A percentile compares a stretch with the other conserved stretches of the same genome.
phyloP scores from a whole-genome alignment of 495 filamentous ascomycete species.

The Glutinoglossum americanum region DNA sequence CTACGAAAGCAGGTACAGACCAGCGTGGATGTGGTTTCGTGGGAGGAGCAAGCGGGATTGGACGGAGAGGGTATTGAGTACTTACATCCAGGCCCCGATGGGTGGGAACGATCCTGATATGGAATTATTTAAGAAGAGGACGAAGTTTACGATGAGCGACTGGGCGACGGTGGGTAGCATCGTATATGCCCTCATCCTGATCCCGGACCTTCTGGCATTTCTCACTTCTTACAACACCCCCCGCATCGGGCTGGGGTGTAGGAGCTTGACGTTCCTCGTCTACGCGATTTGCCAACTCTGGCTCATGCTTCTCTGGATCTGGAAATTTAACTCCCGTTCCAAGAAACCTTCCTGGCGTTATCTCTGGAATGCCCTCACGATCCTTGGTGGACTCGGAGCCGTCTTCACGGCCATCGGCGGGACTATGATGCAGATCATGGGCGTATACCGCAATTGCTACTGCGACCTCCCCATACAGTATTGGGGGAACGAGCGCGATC shows the following conservation, averaged over 20 bases:
- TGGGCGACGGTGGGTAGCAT: not conserved
- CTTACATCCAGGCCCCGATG: not conserved
- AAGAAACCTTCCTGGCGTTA: not conserved
- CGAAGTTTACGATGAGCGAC: not conserved
- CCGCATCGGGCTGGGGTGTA: not conserved
- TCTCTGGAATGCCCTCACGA: not conserved
- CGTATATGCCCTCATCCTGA: not conserved
- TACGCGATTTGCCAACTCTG: not conserved
- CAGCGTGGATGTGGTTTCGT: constrained; percentile 15
- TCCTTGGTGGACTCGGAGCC: constrained; percentile 5
- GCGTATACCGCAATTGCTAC: constrained; percentile 20
- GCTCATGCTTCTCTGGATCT: not conserved
- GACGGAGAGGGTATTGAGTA: not conserved
- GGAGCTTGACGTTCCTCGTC: not conserved
- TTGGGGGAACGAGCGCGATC: not conserved
- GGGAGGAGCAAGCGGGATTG: constrained; percentile 11
- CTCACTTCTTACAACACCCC: not conserved
- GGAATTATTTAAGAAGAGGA: not conserved
- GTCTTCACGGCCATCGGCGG: constrained; percentile 17
- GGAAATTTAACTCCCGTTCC: not conserved
- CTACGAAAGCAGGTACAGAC: constrained; percentile 12
- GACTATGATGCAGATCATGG: constrained; percentile 20
- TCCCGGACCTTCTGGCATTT: not conserved
- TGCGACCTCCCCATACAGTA: constrained; percentile 3
- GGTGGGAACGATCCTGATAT: not conserved